Percentiles rank a stretch among this genome's conserved stretches.
phyloP scores from a whole-genome alignment of 495 filamentous ascomycete genomes.

The Penicillium cosmopolitanum region DNA sequence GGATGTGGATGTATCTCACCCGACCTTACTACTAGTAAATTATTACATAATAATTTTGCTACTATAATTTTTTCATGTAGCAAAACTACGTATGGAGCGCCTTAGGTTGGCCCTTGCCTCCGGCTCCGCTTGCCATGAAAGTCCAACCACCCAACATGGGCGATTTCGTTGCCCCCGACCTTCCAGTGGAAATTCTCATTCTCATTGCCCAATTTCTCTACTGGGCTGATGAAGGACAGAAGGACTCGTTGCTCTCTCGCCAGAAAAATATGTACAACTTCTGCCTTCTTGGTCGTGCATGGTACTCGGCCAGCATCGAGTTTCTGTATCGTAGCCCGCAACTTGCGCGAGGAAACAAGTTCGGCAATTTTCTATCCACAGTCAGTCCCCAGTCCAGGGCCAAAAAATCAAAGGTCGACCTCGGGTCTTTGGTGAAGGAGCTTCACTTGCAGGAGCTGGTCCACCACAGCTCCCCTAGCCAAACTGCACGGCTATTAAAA shows the following conservation, averaged over 20 bases:
- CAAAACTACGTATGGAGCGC: too few relatives aligned
- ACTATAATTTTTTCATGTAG: too few relatives aligned
- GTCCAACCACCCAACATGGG: not conserved
- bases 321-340: conserved; percentile 60
- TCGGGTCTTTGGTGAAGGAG: conserved; percentile 57
- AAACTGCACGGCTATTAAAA: conserved; percentile 66
- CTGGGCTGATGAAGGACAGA: not conserved
- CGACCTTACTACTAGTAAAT: too few relatives aligned
- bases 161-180: conserved; percentile 11
- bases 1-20: too few relatives aligned
- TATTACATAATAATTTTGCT: too few relatives aligned
- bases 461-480: conserved; percentile 66
- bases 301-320: conserved; percentile 62
- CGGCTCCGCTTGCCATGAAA: not conserved
- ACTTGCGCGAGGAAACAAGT: conserved; percentile 54
- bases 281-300: conserved; percentile 63
- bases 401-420: conserved; percentile 47
- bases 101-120: too few relatives aligned
- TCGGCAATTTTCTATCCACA: conserved; percentile 60
- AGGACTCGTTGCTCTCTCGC: not conserved
- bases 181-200: conserved; percentile 59
- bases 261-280: conserved; percentile 54
- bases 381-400: conserved; percentile 64
- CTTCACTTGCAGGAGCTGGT: conserved; percentile 64
- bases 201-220: conserved; percentile 40